phyloP scores from a whole-genome alignment of 371 early-diverging fungal genomes.

The Mycotypha africana region DNA sequence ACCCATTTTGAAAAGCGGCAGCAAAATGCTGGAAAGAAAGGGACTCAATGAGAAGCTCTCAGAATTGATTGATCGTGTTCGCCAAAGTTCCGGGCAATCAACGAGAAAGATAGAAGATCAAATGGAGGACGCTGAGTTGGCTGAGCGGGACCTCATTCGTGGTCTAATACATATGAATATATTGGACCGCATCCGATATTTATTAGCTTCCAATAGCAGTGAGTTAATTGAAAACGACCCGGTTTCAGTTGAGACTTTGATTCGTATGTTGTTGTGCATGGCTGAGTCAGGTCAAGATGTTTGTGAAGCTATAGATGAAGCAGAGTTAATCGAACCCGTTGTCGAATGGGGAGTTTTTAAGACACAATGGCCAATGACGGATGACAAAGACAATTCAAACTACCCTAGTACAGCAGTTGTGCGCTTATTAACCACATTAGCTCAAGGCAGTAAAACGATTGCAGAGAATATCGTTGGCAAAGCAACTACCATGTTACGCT shows the following conservation, averaged over 20 bases:
- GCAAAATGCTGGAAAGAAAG: not conserved
- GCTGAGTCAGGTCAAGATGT: constrained; percentile 38
- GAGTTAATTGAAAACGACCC: constrained; percentile 31
- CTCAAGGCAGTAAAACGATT: constrained; percentile 39
- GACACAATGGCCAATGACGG: constrained; percentile 46
- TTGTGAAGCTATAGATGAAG: constrained; percentile 42
- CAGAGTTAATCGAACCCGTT: constrained; percentile 37
- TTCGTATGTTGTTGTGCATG: constrained; percentile 42
- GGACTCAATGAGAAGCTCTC: constrained; percentile 14
- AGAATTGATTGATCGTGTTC: constrained; percentile 18
- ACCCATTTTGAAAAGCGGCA: constrained; percentile 4
- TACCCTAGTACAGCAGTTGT: constrained; percentile 38
- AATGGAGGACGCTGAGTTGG: constrained; percentile 38
- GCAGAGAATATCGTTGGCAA: constrained; percentile 37
- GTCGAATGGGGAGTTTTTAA: constrained; percentile 37
- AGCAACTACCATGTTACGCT: constrained; percentile 32
- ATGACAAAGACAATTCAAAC: not conserved
- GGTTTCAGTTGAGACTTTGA: constrained; percentile 32
- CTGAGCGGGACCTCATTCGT: constrained; percentile 43
- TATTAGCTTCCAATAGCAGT: constrained; percentile 30
- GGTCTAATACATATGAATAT: constrained; percentile 55
- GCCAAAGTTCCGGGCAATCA: constrained; percentile 16
- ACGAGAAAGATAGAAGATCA: too few relatives aligned
- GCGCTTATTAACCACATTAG: constrained; percentile 33
- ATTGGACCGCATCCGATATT: constrained; percentile 49